These are phyloP conservation scores for Entomortierella parvispora DNA, from an alignment of 192 early-diverging fungal species.

Conservation along the genomic window DNA sequence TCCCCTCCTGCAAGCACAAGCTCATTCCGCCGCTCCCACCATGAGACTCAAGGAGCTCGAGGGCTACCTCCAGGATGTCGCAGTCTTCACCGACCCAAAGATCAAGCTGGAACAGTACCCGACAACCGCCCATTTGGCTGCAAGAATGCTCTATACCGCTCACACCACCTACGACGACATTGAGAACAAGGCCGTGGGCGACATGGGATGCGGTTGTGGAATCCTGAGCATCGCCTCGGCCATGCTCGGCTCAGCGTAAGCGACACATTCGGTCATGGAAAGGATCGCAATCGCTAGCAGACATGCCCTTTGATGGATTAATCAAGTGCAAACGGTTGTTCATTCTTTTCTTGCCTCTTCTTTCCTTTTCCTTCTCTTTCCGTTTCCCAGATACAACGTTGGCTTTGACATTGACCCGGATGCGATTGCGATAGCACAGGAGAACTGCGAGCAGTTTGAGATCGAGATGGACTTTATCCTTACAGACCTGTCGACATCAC, in stretches of 20 bases:
- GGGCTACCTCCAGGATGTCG: conserved; percentile 68
- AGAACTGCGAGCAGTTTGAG: conserved; percentile 72
- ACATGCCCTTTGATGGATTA: too few relatives aligned
- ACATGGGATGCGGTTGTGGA: conserved; percentile 84
- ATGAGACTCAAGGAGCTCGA: conserved; percentile 84
- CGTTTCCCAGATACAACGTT: conserved; percentile 53
- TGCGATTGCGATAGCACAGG: conserved; percentile 74
- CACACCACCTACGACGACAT: conserved; percentile 78
- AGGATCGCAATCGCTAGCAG: too few relatives aligned
- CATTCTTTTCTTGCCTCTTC: neutral
- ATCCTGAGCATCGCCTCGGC: conserved; percentile 63
- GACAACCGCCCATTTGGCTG: conserved; percentile 79
- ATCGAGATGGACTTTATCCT: conserved; percentile 73
- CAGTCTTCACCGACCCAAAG: conserved; percentile 74
- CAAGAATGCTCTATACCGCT: conserved; percentile 81
- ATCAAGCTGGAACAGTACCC: conserved; percentile 84
- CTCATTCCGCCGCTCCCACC: neutral
- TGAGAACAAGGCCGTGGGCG: conserved; percentile 73
- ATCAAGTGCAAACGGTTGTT: too few relatives aligned
- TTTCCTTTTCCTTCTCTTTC: neutral
- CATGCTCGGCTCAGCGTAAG: conserved; percentile 27
- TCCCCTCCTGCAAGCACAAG: neutral
- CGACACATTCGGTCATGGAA: neutral
- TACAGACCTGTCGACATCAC: conserved; percentile 54
- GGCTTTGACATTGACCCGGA: conserved; percentile 80